A percentile compares a stretch with the other conserved stretches of the same genome.
Evolutionary conservation across 106 monocot genomes (phyloP).

Genomic region (Dioscorea zingiberensis): DNA sequence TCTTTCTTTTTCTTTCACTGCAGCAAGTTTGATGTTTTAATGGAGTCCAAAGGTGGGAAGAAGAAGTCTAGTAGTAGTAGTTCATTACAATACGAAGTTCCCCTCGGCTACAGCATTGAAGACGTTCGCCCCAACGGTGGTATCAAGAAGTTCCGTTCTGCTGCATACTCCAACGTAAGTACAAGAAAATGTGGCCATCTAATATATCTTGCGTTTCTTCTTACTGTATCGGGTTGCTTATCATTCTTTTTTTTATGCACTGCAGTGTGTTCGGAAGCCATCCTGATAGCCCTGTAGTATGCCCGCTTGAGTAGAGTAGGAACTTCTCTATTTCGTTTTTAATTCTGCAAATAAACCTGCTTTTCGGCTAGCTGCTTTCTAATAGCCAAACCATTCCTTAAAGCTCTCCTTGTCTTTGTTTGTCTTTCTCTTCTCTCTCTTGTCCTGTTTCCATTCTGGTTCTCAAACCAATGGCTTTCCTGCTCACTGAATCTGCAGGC

Average conservation of each 20-base stretch:
- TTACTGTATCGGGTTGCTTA: neutral
- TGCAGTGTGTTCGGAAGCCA: conserved; percentile 87
- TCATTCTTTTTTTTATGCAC: neutral
- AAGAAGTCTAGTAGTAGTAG: conserved; percentile 65
- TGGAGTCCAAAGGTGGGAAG: conserved; percentile 85
- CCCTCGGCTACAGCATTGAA: conserved; percentile 92
- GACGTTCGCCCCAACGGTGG: conserved; percentile 89
- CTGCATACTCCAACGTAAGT: conserved; percentile 95
- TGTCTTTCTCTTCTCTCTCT: conserved; percentile 9
- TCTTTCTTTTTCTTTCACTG: neutral
- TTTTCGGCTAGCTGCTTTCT: conserved; percentile 56
- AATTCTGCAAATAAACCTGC: neutral
- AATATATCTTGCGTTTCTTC: neutral
- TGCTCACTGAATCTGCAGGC: conserved; percentile 2
- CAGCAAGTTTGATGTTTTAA: conserved; percentile 74
- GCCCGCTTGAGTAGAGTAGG: conserved; percentile 31
- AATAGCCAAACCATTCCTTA: conserved; percentile 14
- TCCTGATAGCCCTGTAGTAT: conserved; percentile 54
- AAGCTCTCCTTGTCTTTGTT: conserved; percentile 7
- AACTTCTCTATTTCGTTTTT: conserved; percentile 15
- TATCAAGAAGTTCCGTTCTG: conserved; percentile 88
- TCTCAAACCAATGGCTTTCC: conserved; percentile 33
- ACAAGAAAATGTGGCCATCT: neutral
- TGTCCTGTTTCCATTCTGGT: conserved; percentile 1
- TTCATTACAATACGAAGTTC: conserved; percentile 77